phyloP scores from a whole-genome alignment of 768 basidiomycete species.

The Lactarius deliciosus region DNA sequence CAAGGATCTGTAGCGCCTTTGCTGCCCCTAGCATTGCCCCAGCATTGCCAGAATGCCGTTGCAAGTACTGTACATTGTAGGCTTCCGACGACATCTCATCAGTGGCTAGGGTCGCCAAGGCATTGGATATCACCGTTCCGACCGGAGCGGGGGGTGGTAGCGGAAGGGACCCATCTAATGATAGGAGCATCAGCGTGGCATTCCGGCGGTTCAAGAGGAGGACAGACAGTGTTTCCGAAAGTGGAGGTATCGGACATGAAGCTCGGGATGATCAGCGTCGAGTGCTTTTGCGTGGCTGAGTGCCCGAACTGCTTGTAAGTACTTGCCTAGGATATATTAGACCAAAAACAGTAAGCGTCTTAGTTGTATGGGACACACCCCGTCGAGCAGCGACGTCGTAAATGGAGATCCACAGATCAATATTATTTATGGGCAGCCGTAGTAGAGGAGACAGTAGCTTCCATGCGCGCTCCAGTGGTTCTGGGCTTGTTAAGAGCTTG shows the following conservation, averaged over 20 bases:
- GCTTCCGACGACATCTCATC: constrained; percentile 56
- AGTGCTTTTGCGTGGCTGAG: constrained; percentile 57
- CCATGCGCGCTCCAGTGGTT: constrained; percentile 73
- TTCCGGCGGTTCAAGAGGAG: neutral
- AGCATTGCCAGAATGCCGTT: constrained; percentile 53
- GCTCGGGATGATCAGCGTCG: constrained; percentile 56
- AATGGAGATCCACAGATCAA: constrained; percentile 69
- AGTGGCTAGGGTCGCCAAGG: constrained; percentile 54
- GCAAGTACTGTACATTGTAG: constrained; percentile 76
- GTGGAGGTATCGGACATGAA: constrained; percentile 71
- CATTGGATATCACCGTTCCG: constrained; percentile 49
- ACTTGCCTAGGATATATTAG: constrained; percentile 55
- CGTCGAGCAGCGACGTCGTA: constrained; percentile 84
- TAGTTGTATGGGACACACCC: constrained; percentile 49
- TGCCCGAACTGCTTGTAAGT: constrained; percentile 72
- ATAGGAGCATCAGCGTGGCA: constrained; percentile 14
- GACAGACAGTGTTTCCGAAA: constrained; percentile 54
- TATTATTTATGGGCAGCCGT: constrained; percentile 47
- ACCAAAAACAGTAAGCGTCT: constrained; percentile 6
- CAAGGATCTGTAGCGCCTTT: constrained; percentile 49
- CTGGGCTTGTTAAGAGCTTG: constrained; percentile 59
- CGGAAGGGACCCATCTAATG: constrained; percentile 45
- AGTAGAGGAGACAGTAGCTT: constrained; percentile 67
- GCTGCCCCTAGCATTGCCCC: constrained; percentile 63
- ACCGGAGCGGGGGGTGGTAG: constrained; percentile 48